Percentiles rank a stretch among this genome's conserved stretches.
These are phyloP conservation scores for Borealophlyctis nickersoniae DNA, from an alignment of 192 early-diverging fungal species.

Conservation along the genomic window DNA sequence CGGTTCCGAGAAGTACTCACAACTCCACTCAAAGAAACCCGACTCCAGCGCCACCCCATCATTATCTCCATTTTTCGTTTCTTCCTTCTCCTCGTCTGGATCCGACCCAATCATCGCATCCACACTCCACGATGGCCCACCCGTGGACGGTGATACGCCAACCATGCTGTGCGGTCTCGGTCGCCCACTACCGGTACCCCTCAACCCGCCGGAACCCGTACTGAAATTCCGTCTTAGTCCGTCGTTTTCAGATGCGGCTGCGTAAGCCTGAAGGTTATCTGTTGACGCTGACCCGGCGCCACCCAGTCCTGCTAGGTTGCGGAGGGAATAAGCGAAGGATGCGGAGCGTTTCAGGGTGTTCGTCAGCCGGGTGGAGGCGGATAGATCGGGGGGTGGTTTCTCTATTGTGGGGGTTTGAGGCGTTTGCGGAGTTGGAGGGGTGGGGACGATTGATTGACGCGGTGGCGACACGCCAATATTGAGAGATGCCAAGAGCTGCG, in stretches of 20 bases:
- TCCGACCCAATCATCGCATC: slow-evolving; percentile 1
- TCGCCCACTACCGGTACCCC: background rate
- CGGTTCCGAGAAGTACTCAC: slow-evolving; percentile 83
- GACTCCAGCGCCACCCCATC: slow-evolving; percentile 57
- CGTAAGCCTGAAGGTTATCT: background rate
- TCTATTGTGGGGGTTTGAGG: background rate
- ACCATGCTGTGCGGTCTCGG: background rate
- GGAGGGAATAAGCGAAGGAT: slow-evolving; percentile 5
- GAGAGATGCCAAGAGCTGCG: background rate
- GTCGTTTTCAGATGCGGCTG: background rate
- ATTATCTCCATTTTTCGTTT: slow-evolving; percentile 12
- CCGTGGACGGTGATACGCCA: background rate
- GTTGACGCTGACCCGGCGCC: background rate
- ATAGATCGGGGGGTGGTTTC: background rate
- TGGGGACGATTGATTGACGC: background rate
- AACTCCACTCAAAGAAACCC: slow-evolving; percentile 77
- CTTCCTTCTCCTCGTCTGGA: slow-evolving; percentile 4
- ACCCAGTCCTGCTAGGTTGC: background rate
- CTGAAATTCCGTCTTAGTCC: background rate
- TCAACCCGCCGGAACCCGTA: background rate
- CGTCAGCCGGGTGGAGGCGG: background rate
- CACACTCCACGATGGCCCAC: background rate
- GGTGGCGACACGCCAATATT: background rate
- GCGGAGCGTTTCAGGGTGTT: slow-evolving; percentile 7
- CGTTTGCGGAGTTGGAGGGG: background rate